phyloP scores from a whole-genome alignment of 257 asterid species.

The Catharanthus roseus region DNA sequence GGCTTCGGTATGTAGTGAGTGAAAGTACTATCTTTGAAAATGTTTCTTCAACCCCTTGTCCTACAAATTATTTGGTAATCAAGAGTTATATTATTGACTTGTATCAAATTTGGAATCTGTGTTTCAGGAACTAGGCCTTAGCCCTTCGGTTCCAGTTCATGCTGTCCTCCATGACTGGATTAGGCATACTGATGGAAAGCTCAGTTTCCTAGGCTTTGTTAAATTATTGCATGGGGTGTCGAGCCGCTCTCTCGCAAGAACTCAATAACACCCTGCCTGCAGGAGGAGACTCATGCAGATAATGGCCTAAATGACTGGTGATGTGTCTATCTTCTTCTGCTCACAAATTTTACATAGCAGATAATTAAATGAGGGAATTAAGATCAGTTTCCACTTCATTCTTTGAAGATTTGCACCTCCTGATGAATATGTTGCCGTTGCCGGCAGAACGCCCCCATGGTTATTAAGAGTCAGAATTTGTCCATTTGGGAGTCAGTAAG shows the following conservation, averaged over 20 bases:
- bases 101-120: conserved; percentile 3
- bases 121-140: conserved; percentile 79
- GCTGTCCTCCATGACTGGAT: conserved; percentile 90
- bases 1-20: conserved; percentile 61
- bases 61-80: not conserved
- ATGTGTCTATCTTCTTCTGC: not conserved
- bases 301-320: not conserved
- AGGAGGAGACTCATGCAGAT: conserved; percentile 9
- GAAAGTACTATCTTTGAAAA: not conserved
- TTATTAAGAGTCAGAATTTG: no score
- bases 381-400: conserved; percentile 3
- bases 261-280: conserved; percentile 39
- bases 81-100: not conserved
- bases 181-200: conserved; percentile 81
- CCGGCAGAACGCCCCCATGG: no score
- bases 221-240: conserved; percentile 75
- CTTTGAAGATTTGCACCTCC: not conserved
- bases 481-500: conserved; percentile 17
- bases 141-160: conserved; percentile 79
- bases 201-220: conserved; percentile 76
- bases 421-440: no score
- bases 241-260: conserved; percentile 61
- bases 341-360: conserved; percentile 3
- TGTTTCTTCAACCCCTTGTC: not conserved
- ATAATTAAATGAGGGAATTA: conserved; percentile 5